Conservation (phyloP, 768 basidiomycete genomes). For the Tephrocybe sp. region DNA sequence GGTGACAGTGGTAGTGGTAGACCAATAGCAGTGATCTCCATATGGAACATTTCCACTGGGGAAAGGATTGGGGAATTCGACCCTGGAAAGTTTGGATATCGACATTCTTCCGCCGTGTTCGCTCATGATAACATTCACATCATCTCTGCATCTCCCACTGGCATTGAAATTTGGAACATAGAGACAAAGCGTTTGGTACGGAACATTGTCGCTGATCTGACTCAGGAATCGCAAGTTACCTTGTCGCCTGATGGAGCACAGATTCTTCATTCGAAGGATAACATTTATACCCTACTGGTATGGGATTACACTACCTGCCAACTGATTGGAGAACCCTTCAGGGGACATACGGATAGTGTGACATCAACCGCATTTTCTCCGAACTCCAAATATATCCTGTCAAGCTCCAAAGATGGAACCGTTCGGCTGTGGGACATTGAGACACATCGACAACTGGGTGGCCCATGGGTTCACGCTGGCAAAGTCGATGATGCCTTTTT, state of each 20-base stretch:
- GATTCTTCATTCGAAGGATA: neutral
- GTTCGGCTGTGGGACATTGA: constrained; percentile 18
- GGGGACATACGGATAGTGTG: neutral
- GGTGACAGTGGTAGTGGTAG: too few relatives aligned
- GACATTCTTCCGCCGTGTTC: too few relatives aligned
- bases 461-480: neutral
- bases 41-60: too few relatives aligned
- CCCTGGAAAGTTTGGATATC: too few relatives aligned
- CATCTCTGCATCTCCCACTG: too few relatives aligned
- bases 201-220: too few relatives aligned
- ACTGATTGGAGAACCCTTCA: neutral
- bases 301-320: neutral
- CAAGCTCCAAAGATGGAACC: constrained; percentile 9
- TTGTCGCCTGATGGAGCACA: neutral
- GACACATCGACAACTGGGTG: constrained; percentile 4
- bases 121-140: too few relatives aligned
- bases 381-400: constrained; percentile 16
- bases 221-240: neutral
- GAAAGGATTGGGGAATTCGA: too few relatives aligned
- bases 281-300: neutral
- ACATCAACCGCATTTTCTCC: constrained; percentile 13
- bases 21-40: too few relatives aligned
- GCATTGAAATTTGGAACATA: too few relatives aligned
- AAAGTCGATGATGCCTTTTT: constrained; percentile 8
- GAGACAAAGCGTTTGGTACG: too few relatives aligned